Conservation (phyloP, 345 rosid genomes). For the Aquilaria yunnanensis region DNA sequence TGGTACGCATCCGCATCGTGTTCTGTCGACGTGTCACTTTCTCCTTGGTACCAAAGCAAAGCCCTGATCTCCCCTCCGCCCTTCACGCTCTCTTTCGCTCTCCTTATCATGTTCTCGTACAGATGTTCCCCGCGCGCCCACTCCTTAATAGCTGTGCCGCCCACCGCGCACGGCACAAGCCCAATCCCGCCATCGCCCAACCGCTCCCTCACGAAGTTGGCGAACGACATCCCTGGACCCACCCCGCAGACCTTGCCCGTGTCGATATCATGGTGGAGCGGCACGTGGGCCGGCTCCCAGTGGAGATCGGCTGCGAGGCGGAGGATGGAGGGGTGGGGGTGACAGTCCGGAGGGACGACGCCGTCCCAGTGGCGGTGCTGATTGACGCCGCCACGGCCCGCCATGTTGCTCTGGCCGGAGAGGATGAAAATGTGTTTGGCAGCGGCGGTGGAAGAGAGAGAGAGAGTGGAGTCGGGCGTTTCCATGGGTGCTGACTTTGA, state of each 20-base stretch:
- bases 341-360: conserved; percentile 58
- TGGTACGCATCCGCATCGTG: conserved; percentile 59
- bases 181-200: conserved; percentile 26
- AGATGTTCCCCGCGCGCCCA: conserved; percentile 70
- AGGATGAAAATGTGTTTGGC: conserved; percentile 60
- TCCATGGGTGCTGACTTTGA: conserved; percentile 3
- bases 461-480: neutral
- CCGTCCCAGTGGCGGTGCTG: conserved; percentile 62
- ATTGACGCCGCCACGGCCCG: conserved; percentile 79
- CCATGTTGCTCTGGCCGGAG: conserved; percentile 96
- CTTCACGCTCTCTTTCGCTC: conserved; percentile 51
- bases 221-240: conserved; percentile 91
- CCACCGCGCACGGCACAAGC: conserved; percentile 81
- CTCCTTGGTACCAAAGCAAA: conserved; percentile 91
- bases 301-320: conserved; percentile 55
- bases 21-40: conserved; percentile 55
- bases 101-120: conserved; percentile 68
- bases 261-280: conserved; percentile 83
- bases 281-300: conserved; percentile 72
- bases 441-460: neutral
- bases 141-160: conserved; percentile 78
- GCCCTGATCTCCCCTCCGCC: conserved; percentile 62
- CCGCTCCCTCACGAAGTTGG: conserved; percentile 39
- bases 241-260: conserved; percentile 58
- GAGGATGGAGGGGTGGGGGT: conserved; percentile 43